Evolutionary conservation across 83 land plant species (phyloP).

Genomic region (Diphasiastrum complanatum): DNA sequence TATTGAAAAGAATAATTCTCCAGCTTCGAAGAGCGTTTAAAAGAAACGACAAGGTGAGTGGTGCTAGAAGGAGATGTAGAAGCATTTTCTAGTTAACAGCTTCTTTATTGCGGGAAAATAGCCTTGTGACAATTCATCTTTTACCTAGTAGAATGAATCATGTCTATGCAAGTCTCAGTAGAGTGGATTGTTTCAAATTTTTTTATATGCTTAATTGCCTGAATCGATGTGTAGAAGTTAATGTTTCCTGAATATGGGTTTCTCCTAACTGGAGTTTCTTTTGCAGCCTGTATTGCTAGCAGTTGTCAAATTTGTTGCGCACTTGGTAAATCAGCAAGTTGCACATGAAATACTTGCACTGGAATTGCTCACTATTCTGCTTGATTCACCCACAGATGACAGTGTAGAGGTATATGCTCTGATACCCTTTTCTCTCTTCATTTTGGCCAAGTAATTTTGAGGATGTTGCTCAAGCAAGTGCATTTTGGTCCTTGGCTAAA

Average conservation of each 20-base stretch:
- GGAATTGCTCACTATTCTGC: slow-evolving; percentile 57
- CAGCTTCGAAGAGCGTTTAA: slow-evolving; percentile 78
- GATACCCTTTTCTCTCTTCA: neutral
- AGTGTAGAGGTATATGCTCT: slow-evolving; percentile 63
- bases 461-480: neutral
- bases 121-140: too few species aligned
- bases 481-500: neutral
- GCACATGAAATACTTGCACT: slow-evolving; percentile 85
- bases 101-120: too few species aligned
- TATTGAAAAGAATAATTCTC: slow-evolving; percentile 71
- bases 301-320: slow-evolving; percentile 79
- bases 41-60: slow-evolving; percentile 73
- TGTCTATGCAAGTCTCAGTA: too few species aligned
- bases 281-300: slow-evolving; percentile 72
- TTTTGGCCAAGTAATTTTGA: neutral
- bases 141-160: too few species aligned
- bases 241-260: neutral
- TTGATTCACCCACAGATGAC: slow-evolving; percentile 84
- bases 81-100: too few species aligned
- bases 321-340: slow-evolving; percentile 88
- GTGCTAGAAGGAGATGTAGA: too few species aligned
- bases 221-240: neutral
- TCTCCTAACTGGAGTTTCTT: slow-evolving; percentile 4
- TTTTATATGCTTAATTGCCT: neutral
- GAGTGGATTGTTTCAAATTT: neutral